Percentiles rank a stretch among this genome's conserved stretches.
Conservation (phyloP, 352 stramenopile genomes). For the Globisporangium uncinulatum region DNA sequence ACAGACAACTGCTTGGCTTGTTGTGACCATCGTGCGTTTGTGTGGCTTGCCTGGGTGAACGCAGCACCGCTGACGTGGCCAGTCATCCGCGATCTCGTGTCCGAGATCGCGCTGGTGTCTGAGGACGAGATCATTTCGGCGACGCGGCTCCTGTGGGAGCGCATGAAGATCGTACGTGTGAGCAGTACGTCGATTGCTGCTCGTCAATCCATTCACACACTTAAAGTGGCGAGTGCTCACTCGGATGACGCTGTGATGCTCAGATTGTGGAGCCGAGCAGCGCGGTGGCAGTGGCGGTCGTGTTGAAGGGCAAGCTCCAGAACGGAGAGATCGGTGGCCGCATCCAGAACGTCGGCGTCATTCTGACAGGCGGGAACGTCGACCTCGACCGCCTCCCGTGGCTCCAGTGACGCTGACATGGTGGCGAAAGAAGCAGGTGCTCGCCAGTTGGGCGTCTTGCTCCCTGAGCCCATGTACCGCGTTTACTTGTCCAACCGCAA, state of each 20-base stretch:
- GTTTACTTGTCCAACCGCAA: no score
- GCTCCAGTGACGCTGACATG: conserved; percentile 7
- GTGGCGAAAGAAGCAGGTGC: not conserved
- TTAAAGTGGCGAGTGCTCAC: not conserved
- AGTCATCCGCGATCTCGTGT: conserved; percentile 82
- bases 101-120: conserved; percentile 80
- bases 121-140: conserved; percentile 80
- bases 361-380: conserved; percentile 64
- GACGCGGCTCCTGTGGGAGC: conserved; percentile 85
- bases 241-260: not conserved
- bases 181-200: not conserved
- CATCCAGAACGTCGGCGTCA: conserved; percentile 40
- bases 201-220: not conserved
- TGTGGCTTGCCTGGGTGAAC: not conserved
- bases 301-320: conserved; percentile 43
- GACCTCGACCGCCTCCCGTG: conserved; percentile 59
- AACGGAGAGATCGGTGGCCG: not conserved
- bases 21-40: not conserved
- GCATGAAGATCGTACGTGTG: conserved; percentile 85
- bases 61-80: conserved; percentile 38
- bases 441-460: conserved; percentile 2
- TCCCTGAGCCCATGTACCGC: not conserved
- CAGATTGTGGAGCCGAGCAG: conserved; percentile 69
- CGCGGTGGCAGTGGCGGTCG: conserved; percentile 36
- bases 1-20: no score